These are phyloP conservation scores for Rubus parviflorus DNA, from an alignment of 306 rosid genomes.

Conservation along the genomic window DNA sequence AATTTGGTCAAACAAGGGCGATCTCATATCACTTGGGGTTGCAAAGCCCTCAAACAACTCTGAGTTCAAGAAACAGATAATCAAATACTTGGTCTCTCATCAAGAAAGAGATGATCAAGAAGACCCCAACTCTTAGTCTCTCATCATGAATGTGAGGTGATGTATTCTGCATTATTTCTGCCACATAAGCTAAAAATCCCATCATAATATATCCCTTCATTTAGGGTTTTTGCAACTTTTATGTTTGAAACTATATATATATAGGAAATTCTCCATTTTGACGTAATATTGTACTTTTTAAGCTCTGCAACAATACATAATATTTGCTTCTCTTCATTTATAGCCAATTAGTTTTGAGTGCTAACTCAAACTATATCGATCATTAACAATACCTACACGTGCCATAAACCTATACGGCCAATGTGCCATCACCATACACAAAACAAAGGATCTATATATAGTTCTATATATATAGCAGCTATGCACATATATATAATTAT, in stretches of 20 bases:
- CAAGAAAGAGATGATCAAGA: no score
- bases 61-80: no score
- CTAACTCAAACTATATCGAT: background rate
- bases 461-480: background rate
- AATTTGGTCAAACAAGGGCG: no score
- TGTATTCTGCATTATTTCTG: background rate
- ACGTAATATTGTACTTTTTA: background rate
- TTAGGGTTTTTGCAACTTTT: background rate
- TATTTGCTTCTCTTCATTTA: background rate
- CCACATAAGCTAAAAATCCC: background rate
- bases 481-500: background rate
- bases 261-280: background rate
- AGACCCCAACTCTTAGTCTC: no score
- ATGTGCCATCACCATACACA: constrained; percentile 34
- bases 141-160: background rate
- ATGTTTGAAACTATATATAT: background rate
- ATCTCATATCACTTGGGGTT: no score
- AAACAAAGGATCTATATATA: constrained; percentile 12
- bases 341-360: background rate
- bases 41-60: no score
- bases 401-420: constrained; percentile 36
- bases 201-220: background rate
- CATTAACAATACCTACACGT: constrained; percentile 21
- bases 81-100: no score
- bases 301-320: background rate